Evolutionary conservation across 2,329 filamentous ascomycete species (phyloP).

Genomic region (Pseudogymnoascus sp.): DNA sequence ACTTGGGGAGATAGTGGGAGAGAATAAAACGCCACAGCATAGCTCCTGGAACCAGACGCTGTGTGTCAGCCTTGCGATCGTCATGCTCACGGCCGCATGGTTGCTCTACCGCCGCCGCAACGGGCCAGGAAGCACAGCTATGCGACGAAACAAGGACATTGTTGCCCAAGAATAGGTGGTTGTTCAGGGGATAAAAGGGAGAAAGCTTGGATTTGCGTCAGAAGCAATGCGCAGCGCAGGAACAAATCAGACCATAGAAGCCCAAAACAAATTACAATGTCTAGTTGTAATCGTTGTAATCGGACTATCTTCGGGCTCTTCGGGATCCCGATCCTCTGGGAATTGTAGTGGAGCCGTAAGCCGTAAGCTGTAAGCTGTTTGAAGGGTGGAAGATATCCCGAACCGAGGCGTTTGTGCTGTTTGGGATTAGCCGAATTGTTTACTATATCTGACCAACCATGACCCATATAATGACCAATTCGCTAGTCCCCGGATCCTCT

Average conservation of each 20-base stretch:
- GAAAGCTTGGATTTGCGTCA: neutral
- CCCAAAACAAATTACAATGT: neutral
- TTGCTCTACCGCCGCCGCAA: neutral
- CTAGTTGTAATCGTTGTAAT: neutral
- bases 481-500: neutral
- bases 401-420: neutral
- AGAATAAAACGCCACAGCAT: neutral
- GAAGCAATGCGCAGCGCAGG: neutral
- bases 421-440: neutral
- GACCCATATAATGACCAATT: constrained; percentile 5
- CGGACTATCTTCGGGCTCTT: neutral
- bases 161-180: neutral
- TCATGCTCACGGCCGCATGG: neutral
- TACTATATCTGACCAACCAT: neutral
- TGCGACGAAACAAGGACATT: neutral
- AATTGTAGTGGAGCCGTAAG: neutral
- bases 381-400: neutral
- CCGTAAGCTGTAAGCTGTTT: neutral
- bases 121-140: neutral
- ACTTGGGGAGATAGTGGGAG: neutral
- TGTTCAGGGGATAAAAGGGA: neutral
- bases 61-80: neutral
- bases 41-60: neutral
- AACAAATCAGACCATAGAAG: neutral
- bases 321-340: neutral